phyloP scores from a whole-genome alignment of 2,329 filamentous ascomycete species.

The Orbilia blumenaviensis region DNA sequence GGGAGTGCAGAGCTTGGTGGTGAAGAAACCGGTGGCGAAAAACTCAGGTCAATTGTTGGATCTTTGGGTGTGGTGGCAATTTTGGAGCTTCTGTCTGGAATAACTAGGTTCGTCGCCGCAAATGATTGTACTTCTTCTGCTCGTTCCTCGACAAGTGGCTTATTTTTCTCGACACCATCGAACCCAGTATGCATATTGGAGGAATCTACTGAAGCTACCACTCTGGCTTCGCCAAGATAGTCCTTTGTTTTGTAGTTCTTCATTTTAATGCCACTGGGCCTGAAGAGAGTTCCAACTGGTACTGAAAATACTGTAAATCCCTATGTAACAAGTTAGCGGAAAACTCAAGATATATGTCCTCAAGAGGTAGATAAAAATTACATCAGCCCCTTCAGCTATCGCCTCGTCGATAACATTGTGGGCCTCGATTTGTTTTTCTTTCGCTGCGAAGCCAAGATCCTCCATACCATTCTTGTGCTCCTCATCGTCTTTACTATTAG shows the following conservation, averaged over 20 bases:
- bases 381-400: constrained; percentile 90
- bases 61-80: constrained; percentile 18
- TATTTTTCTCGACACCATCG: constrained; percentile 80
- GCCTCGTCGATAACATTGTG: constrained; percentile 99
- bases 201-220: constrained; percentile 86
- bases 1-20: constrained; percentile 17
- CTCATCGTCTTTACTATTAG: constrained; percentile 70
- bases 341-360: not conserved
- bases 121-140: constrained; percentile 86
- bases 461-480: constrained; percentile 89
- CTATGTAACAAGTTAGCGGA: constrained; percentile 63
- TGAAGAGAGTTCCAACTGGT: constrained; percentile 93
- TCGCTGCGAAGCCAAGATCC: constrained; percentile 87
- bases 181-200: constrained; percentile 84
- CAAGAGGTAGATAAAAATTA: constrained; percentile 62
- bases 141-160: constrained; percentile 73
- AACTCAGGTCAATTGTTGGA: constrained; percentile 62
- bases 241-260: constrained; percentile 98
- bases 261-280: constrained; percentile 96
- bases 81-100: constrained; percentile 71
- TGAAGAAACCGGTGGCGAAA: constrained; percentile 35
- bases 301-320: constrained; percentile 99
- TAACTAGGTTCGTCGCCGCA: constrained; percentile 90
- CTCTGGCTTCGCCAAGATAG: constrained; percentile 92
- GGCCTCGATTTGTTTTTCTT: constrained; percentile 94